A percentile compares a stretch with the other conserved stretches of the same genome.
Conservation (phyloP, 179 eudicot genomes). For the Sideroxylon spinosum region DNA sequence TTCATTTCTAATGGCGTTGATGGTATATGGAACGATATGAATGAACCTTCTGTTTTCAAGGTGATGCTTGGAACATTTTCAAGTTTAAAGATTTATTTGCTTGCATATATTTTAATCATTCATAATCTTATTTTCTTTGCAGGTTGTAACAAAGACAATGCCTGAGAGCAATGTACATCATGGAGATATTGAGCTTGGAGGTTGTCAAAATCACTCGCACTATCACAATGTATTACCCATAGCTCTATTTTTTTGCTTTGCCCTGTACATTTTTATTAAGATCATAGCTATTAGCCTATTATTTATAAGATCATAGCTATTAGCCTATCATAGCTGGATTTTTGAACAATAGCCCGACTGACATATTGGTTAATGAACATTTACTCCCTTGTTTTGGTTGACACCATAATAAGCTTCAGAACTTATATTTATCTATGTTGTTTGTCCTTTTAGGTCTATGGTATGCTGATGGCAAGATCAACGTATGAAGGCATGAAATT, state of each 20-base stretch:
- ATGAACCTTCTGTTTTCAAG: constrained; percentile 95
- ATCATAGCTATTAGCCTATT: neutral
- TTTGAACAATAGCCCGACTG: neutral
- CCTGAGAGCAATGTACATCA: constrained; percentile 85
- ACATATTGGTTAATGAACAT: neutral
- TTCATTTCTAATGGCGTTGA: constrained; percentile 81
- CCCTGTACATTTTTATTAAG: neutral
- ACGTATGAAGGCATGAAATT: constrained; percentile 91
- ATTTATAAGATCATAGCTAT: neutral
- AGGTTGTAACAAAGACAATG: constrained; percentile 95
- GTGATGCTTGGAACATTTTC: constrained; percentile 27
- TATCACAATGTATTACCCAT: constrained; percentile 77
- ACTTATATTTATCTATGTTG: neutral
- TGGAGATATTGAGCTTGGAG: constrained; percentile 90
- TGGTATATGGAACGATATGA: constrained; percentile 99
- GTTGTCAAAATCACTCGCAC: constrained; percentile 75
- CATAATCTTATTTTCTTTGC: constrained; percentile 19
- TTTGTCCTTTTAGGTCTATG: constrained; percentile 60
- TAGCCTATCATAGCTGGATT: neutral
- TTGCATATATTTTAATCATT: neutral
- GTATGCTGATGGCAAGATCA: constrained; percentile 96
- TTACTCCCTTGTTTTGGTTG: neutral
- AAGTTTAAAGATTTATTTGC: neutral
- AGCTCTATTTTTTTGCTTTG: constrained; percentile 2
- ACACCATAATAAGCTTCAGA: constrained; percentile 1